phyloP scores from a whole-genome alignment of 768 basidiomycete species.

The Pisolithus sp. region DNA sequence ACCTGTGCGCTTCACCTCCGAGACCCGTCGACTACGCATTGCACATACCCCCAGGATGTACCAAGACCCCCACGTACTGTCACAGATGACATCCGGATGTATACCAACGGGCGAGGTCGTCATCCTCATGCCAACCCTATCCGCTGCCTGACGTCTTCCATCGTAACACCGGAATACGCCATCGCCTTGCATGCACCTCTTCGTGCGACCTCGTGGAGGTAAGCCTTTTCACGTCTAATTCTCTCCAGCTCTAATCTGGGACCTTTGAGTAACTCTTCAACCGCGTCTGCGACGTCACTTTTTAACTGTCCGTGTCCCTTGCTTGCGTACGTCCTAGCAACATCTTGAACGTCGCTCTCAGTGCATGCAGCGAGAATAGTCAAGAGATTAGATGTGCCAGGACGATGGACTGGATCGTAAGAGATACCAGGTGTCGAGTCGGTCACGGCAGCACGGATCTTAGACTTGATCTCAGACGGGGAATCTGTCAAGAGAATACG shows the following conservation, averaged over 20 bases:
- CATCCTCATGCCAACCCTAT: conserved; percentile 44
- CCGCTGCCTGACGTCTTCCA: conserved; percentile 60
- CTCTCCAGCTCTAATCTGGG: conserved; percentile 68
- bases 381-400: conserved; percentile 79
- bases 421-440: conserved; percentile 73
- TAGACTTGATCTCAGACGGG: conserved; percentile 49
- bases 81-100: too few relatives aligned
- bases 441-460: conserved; percentile 79
- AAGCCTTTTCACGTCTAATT: conserved; percentile 52
- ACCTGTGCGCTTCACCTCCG: too few relatives aligned
- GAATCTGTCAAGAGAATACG: conserved; percentile 85
- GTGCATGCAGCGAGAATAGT: conserved; percentile 74
- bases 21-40: too few relatives aligned
- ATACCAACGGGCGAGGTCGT: too few relatives aligned
- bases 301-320: conserved; percentile 69
- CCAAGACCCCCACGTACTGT: too few relatives aligned
- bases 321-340: conserved; percentile 47
- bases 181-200: conserved; percentile 62
- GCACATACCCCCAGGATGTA: too few relatives aligned
- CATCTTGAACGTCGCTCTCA: conserved; percentile 34
- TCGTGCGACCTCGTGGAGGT: conserved; percentile 54
- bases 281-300: conserved; percentile 62
- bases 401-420: conserved; percentile 71
- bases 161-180: conserved; percentile 50
- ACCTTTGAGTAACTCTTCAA: conserved; percentile 54